Conservation (phyloP, 441 rosid species). For the Aleurites moluccanus region DNA sequence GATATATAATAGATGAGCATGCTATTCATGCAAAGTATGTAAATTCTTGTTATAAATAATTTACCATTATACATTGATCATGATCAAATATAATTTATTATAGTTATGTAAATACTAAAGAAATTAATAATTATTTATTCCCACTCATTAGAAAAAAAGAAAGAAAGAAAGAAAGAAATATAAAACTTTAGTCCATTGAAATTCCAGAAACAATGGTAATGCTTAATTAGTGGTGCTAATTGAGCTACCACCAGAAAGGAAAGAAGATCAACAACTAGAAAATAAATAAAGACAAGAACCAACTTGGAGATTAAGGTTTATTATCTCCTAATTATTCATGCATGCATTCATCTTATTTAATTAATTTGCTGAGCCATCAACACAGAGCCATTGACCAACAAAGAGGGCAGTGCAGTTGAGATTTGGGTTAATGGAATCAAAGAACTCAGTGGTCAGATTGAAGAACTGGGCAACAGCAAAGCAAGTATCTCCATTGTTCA, state of each 20-base stretch:
- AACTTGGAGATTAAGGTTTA: background rate
- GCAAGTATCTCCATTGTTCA: slow-evolving; percentile 33
- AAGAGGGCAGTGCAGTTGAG: slow-evolving; percentile 33
- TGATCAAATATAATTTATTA: no score
- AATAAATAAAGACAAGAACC: background rate
- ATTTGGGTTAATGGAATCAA: slow-evolving; percentile 36
- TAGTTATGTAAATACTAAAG: no score
- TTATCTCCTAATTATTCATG: background rate
- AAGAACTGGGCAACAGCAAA: slow-evolving; percentile 15
- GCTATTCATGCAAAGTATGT: no score
- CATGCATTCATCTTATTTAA: background rate
- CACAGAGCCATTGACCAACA: slow-evolving; percentile 47
- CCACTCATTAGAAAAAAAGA: no score
- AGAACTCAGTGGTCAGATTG: slow-evolving; percentile 20
- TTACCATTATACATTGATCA: no score
- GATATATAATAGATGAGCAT: no score
- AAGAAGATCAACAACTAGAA: background rate
- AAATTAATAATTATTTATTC: no score
- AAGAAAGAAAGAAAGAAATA: no score
- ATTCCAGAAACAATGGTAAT: no score
- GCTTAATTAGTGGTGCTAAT: background rate
- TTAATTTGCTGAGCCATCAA: slow-evolving; percentile 14
- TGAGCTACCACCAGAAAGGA: background rate
- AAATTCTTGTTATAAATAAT: no score
- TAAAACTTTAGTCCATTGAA: no score